Conservation (phyloP, 164 flowering plant species). For the Vitis rotundifolia region DNA sequence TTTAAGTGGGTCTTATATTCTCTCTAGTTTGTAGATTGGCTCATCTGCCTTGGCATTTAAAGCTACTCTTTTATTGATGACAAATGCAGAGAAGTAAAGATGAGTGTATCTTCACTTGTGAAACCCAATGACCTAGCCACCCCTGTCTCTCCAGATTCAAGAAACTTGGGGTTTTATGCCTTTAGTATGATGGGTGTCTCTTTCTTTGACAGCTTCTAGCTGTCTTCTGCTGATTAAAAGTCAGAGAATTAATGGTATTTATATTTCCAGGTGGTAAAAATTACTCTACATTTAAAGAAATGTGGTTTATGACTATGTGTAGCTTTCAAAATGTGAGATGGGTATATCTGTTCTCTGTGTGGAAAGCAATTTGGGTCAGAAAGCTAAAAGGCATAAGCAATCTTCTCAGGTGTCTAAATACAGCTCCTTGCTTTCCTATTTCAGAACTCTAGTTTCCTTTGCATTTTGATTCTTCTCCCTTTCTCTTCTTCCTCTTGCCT, state of each 20-base stretch:
- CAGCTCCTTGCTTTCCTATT: slow-evolving; percentile 13
- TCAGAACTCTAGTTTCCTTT: slow-evolving; percentile 2
- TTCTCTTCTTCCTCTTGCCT: neutral
- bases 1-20: slow-evolving; percentile 25
- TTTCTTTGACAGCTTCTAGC: slow-evolving; percentile 29
- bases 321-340: slow-evolving; percentile 17
- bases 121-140: slow-evolving; percentile 13
- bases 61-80: slow-evolving; percentile 20
- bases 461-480: neutral
- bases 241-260: slow-evolving; percentile 22
- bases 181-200: slow-evolving; percentile 14
- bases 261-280: slow-evolving; percentile 17
- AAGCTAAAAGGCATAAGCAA: neutral
- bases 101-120: slow-evolving; percentile 11
- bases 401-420: slow-evolving; percentile 14
- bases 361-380: slow-evolving; percentile 7
- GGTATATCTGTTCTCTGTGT: slow-evolving; percentile 11
- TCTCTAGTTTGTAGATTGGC: slow-evolving; percentile 19
- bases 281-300: slow-evolving; percentile 9
- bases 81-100: slow-evolving; percentile 20
- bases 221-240: slow-evolving; percentile 23
- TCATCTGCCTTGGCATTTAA: slow-evolving; percentile 23
- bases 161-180: slow-evolving; percentile 16
- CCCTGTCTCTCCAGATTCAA: slow-evolving; percentile 26
- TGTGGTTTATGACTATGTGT: slow-evolving; percentile 3